Percentiles rank a stretch among this genome's conserved stretches.
Conservation (phyloP, 345 rosid species). For the Boechera divaricarpa region DNA sequence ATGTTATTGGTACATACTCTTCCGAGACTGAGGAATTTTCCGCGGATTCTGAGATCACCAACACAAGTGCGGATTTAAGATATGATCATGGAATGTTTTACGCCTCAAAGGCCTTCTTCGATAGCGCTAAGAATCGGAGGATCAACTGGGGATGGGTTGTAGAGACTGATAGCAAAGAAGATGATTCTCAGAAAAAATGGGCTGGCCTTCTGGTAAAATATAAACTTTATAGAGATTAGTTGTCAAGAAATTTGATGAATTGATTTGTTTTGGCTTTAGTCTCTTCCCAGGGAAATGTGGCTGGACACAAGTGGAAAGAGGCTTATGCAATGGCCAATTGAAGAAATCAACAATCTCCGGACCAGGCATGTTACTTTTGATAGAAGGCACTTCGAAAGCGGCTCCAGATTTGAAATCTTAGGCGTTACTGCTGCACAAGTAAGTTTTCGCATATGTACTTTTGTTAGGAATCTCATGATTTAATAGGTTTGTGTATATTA, state of each 20-base stretch:
- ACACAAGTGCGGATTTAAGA: constrained; percentile 54
- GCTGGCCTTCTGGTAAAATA: constrained; percentile 61
- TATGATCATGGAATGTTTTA: constrained; percentile 70
- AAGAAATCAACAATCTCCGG: constrained; percentile 57
- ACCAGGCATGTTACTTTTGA: constrained; percentile 35
- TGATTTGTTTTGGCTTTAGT: constrained; percentile 35
- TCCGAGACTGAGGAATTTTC: constrained; percentile 49
- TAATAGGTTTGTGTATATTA: background rate
- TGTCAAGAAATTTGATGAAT: constrained; percentile 7
- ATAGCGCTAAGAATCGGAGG: constrained; percentile 57
- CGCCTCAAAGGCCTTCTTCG: constrained; percentile 74
- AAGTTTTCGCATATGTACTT: background rate
- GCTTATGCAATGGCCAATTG: constrained; percentile 69
- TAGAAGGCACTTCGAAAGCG: too few relatives aligned
- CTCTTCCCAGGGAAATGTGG: constrained; percentile 67
- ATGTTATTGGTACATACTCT: constrained; percentile 58
- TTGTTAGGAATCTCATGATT: background rate
- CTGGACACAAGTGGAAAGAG: constrained; percentile 60
- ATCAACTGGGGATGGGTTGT: constrained; percentile 67
- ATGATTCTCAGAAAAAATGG: constrained; percentile 68
- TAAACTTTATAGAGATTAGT: background rate
- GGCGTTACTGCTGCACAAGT: constrained; percentile 64
- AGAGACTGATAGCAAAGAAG: constrained; percentile 62
- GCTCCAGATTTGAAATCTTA: constrained; percentile 51
- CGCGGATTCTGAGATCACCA: constrained; percentile 51